Evolutionary conservation across 2,329 filamentous ascomycete genomes (phyloP).

Genomic region (Alternaria triticina): DNA sequence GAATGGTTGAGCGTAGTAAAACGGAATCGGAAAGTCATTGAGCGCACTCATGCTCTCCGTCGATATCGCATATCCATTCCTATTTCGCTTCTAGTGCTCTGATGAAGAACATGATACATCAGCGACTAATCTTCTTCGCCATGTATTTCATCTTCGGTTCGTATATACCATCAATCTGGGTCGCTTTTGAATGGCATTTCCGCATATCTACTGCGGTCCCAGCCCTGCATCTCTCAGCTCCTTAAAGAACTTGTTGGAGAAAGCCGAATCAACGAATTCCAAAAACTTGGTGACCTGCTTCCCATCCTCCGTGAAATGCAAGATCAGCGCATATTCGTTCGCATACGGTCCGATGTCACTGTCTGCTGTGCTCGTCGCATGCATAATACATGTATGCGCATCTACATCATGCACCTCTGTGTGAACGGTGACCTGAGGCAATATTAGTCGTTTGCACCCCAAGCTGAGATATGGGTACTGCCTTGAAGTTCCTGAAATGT

Average conservation of each 20-base stretch:
- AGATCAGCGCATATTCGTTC: background rate
- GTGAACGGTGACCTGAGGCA: background rate
- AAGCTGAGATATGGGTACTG: background rate
- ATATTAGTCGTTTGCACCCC: background rate
- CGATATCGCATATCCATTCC: background rate
- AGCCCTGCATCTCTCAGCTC: background rate
- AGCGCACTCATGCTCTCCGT: background rate
- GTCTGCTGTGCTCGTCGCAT: background rate
- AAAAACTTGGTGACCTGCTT: background rate
- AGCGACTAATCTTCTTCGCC: too few relatives aligned
- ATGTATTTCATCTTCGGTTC: too few relatives aligned
- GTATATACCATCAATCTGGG: background rate
- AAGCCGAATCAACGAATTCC: slow-evolving; percentile 2
- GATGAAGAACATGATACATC: too few relatives aligned
- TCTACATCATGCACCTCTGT: background rate
- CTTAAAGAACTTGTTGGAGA: slow-evolving; percentile 4
- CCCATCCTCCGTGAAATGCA: slow-evolving; percentile 3
- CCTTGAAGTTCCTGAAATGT: background rate
- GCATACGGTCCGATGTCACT: background rate
- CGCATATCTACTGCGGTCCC: background rate
- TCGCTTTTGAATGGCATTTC: background rate
- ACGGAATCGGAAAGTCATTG: background rate
- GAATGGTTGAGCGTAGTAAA: background rate
- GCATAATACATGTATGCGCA: background rate
- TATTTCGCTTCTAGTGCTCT: too few relatives aligned